Evolutionary conservation across 306 rosid species (phyloP).

Genomic region (Senna tora): DNA sequence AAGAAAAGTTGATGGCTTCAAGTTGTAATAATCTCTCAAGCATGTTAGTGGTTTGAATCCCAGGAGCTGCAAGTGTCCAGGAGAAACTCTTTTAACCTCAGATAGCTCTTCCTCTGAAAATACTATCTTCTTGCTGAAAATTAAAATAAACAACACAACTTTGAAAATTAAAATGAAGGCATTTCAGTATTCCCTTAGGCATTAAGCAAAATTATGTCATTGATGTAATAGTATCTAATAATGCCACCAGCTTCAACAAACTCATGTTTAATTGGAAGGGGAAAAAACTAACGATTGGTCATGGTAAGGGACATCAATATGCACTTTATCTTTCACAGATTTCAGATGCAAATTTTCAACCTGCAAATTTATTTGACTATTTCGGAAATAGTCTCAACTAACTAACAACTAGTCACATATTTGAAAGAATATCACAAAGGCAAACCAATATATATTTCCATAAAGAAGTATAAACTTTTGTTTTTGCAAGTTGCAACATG

Average conservation of each 20-base stretch:
- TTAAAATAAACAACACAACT: conserved; percentile 30
- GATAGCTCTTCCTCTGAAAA: conserved; percentile 78
- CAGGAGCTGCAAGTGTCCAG: conserved; percentile 74
- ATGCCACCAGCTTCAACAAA: conserved; percentile 21
- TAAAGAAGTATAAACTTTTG: background rate
- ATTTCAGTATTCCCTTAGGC: conserved; percentile 20
- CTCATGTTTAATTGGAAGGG: background rate
- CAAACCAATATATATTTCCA: background rate
- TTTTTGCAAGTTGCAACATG: background rate
- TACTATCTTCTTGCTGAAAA: conserved; percentile 68
- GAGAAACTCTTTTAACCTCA: conserved; percentile 68
- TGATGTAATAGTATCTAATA: conserved; percentile 4
- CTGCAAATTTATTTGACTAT: background rate
- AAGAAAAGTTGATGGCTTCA: conserved; percentile 88
- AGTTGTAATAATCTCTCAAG: conserved; percentile 89
- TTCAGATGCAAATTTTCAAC: background rate
- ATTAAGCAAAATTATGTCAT: background rate
- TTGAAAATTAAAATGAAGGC: conserved; percentile 21
- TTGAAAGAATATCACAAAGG: conserved; percentile 5
- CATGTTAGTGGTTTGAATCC: conserved; percentile 93
- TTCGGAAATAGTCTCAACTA: background rate
- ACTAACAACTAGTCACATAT: background rate
- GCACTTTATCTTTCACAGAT: background rate
- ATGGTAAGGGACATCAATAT: background rate
- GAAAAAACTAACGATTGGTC: background rate